Base-by-base conservation (phyloP, 495 filamentous ascomycete species). In the Astrocystis sublimbata region DNA sequence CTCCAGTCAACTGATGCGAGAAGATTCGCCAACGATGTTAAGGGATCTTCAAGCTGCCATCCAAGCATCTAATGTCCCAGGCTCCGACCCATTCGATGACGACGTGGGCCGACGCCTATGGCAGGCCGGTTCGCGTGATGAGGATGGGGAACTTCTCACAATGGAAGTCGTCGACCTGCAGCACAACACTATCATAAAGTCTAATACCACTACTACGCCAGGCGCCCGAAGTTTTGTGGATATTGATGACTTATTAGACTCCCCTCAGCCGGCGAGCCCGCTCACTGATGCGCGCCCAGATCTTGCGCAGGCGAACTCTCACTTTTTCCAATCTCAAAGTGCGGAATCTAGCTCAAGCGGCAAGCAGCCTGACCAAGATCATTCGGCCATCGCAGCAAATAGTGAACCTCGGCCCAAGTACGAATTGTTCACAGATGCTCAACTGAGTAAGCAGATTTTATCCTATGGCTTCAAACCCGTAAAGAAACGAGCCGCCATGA, bases 1-100 rank as follows among this genome's bases (percentile, higher is more conserved):
- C 1, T 96, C 89, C 17, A 97, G 93, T 73, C 93, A 98, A 72
- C 76, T 98, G 17, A 89, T 89, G 49, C 79, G 81, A 55, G 89
- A 91, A 38, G 86, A 92, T 51, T 91, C 91, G 0, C 89, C 90
- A 3, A 79, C 81, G 2, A 80, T 86, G 5, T 76, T 92, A 4
- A 80, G 83, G 52, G 84, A 93, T 51, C 76, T 89, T 35, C 90
- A 93, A 58, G 73, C 82, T 65, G 89, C 90, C 17, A 87, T 93
- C 60, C 78, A 78, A 59, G 79, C 81, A 52, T 93, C 91, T 0
- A 82, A 80, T 42, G 65, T 75, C 26, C 42, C 71, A 0, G 73
- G 79, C 40, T 71, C 72, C n/a, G 69, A 72, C 63, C 71, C 76
- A 12, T 77, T 82, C 60, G 57, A 61, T 40, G 67, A 78, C 58